Conservation (phyloP, 2,329 filamentous ascomycete species). For the Diaporthe ilicicola region DNA sequence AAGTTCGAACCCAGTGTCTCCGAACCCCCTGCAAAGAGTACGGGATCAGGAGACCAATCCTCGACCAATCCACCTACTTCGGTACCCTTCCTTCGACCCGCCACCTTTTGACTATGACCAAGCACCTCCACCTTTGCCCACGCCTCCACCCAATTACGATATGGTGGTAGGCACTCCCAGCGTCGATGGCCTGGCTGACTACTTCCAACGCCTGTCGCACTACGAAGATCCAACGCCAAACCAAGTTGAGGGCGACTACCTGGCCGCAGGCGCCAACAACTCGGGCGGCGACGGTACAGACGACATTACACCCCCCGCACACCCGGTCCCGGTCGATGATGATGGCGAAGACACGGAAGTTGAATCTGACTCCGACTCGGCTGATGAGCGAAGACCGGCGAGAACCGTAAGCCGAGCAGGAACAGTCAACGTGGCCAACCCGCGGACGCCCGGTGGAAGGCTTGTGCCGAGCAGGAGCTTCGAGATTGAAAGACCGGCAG, state of each 20-base stretch:
- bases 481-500: conserved; percentile 59
- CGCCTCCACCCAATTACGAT: conserved; percentile 87
- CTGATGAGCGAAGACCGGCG: conserved; percentile 43
- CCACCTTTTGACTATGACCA: conserved; percentile 86
- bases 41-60: conserved; percentile 46
- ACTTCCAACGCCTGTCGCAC: conserved; percentile 82
- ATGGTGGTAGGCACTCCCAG: conserved; percentile 75
- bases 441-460: conserved; percentile 61
- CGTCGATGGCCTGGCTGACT: conserved; percentile 80
- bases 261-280: conserved; percentile 7
- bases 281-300: conserved; percentile 8
- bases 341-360: conserved; percentile 50
- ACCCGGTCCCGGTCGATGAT: conserved; percentile 44
- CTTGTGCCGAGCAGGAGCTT: conserved; percentile 64
- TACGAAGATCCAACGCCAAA: conserved; percentile 58
- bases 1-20: conserved; percentile 34
- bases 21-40: conserved; percentile 48
- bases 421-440: conserved; percentile 66
- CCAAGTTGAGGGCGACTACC: conserved; percentile 1
- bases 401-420: conserved; percentile 60
- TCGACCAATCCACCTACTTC: conserved; percentile 84
- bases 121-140: conserved; percentile 72
- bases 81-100: conserved; percentile 86
- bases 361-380: conserved; percentile 47
- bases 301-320: neutral